phyloP scores from a whole-genome alignment of 2,329 filamentous ascomycete genomes.

The Nigrospora osmanthi region DNA sequence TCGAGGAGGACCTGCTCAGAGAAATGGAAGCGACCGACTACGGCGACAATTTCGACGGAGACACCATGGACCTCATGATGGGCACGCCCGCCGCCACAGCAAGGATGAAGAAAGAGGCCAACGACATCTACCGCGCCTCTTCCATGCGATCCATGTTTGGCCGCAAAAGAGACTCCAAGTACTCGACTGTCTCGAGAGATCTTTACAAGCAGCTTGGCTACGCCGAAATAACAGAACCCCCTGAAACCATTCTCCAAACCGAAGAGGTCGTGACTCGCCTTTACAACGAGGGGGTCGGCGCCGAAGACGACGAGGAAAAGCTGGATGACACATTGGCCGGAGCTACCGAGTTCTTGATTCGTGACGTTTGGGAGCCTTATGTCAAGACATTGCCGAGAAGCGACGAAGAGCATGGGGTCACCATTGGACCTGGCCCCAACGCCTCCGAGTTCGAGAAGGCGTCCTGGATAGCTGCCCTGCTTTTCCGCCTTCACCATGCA shows the following conservation, averaged over 20 bases:
- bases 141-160: conserved; percentile 32
- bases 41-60: conserved; percentile 21
- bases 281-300: conserved; percentile 53
- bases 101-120: conserved; percentile 45
- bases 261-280: conserved; percentile 62
- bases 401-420: conserved; percentile 46
- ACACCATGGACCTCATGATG: conserved; percentile 43
- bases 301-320: conserved; percentile 46
- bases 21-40: conserved; percentile 20
- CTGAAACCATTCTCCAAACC: conserved; percentile 65
- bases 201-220: conserved; percentile 51
- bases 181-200: conserved; percentile 65
- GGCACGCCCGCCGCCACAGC: conserved; percentile 46
- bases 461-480: conserved; percentile 66
- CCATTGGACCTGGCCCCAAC: conserved; percentile 57
- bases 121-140: conserved; percentile 47
- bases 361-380: conserved; percentile 47
- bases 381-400: conserved; percentile 38
- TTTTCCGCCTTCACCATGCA: conserved; percentile 72
- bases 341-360: conserved; percentile 41
- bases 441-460: conserved; percentile 66
- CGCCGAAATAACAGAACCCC: conserved; percentile 59
- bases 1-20: conserved; percentile 24
- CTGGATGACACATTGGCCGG: conserved; percentile 49
- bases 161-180: conserved; percentile 48